Evolutionary conservation across 2,329 filamentous ascomycete genomes (phyloP), one percentile per base, ranked within the genome.

Genomic region (Davidsoniella eucalypti): DNA sequence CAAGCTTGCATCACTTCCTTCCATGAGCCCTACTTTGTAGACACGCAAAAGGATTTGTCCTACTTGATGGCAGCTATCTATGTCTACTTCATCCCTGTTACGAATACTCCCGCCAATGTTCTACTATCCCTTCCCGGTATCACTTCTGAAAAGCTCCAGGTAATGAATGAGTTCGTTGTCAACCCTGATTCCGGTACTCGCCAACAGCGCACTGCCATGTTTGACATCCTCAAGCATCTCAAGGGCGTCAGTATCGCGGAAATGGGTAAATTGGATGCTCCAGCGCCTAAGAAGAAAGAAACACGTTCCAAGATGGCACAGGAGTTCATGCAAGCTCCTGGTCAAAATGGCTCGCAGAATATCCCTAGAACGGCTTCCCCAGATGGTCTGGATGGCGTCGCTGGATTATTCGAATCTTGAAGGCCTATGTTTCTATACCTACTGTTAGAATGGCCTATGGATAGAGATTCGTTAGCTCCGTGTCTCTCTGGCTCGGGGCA

Each of bases 11-110:
- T 95, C 61, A 85, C 82, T 1, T 93, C 85, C 2, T 78, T 98
- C 47, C 85, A 96, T 65, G 92, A 98, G 57, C 82, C 87, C 0
- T 95, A 96, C 64, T 98, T 96, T 64, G 88, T 95, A 33, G 92
- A 98, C 57, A 77, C 93, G 55, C 92, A 98, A 60, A 90, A 88
- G 61, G 88, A 98, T 47, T 73, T 98, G 18, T 90, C 87, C 0
- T 76, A 80, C 18, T 71, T 96, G 37, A 94, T 98, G 54, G 88
- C 88, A 0, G 76, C 81, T 3, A 92, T 96, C 54, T 72, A 94
- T 58, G 74, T 82, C 7, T 75, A 84, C 54, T 94, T 94, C 61
- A 76, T 78, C 10, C 69, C 76, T 0, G 64, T 76, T 29, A 88
- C 82, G 6, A 60, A 70, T 5, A 92, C 84, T 0, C 86, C 88